Conservation (phyloP, 2,329 filamentous ascomycete genomes). For the Colletotrichum eleusines region DNA sequence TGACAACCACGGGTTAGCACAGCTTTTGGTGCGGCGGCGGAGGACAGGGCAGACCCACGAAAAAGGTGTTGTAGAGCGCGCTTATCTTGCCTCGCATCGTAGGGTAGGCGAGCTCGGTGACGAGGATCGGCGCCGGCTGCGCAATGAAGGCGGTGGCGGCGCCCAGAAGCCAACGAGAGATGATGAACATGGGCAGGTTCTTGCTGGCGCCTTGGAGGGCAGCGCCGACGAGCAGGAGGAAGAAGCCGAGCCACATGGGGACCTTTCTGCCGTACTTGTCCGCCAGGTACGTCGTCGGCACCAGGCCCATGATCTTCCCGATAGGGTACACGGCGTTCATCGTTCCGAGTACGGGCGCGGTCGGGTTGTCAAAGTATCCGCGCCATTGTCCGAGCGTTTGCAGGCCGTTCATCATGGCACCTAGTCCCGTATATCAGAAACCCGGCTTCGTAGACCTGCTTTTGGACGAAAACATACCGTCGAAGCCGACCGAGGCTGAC, state of each 20-base stretch:
- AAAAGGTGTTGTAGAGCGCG: conserved; percentile 60
- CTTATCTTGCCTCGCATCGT: conserved; percentile 51
- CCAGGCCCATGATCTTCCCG: conserved; percentile 36
- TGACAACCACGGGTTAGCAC: conserved; percentile 14
- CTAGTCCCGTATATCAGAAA: conserved; percentile 30
- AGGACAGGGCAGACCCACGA: conserved; percentile 1
- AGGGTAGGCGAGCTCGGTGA: conserved; percentile 53
- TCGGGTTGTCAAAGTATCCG: conserved; percentile 48
- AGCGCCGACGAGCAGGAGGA: conserved; percentile 49
- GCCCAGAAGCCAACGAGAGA: conserved; percentile 51
- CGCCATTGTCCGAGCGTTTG: conserved; percentile 54
- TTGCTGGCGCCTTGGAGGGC: conserved; percentile 47
- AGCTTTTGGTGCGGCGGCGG: not conserved
- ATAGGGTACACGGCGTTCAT: conserved; percentile 41
- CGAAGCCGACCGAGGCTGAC: conserved; percentile 57
- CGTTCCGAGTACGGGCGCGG: conserved; percentile 24
- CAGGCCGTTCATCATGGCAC: conserved; percentile 56
- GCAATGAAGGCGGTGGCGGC: conserved; percentile 49
- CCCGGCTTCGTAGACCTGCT: not conserved
- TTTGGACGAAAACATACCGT: conserved; percentile 41
- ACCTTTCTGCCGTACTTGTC: conserved; percentile 54
- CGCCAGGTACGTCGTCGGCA: conserved; percentile 43
- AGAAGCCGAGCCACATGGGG: conserved; percentile 49
- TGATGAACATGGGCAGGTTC: conserved; percentile 50
- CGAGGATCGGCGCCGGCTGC: conserved; percentile 50